Base-by-base conservation (phyloP, 768 basidiomycete species). In the Amanita polypyramis region DNA sequence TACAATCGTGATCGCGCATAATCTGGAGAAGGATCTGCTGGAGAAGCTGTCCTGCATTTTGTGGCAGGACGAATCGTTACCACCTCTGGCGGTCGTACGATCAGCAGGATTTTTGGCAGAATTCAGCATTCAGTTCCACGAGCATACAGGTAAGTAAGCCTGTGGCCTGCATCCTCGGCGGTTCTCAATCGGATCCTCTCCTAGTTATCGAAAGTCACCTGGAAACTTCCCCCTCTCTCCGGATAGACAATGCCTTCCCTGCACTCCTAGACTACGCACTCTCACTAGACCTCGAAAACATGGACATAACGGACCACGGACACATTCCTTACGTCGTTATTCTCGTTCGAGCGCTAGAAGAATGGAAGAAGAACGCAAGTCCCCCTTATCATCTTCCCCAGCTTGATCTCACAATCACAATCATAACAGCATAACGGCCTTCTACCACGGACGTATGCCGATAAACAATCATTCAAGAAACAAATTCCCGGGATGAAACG, bases 301-400 rank as follows among this genome's bases (percentile, higher is more conserved):
- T 97, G 78, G 93, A 98, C 60, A 77, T 81, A 17, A 93, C 87
- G 10, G 86, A 92, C 45, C 92, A 96, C 58, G 77, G 76, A 0
- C 95, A 99, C 61, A 69, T 98, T 29, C 94, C 96, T 0, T 96
- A 88, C 56, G 82, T 95, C 41, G 69, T 91, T 49, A 84, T 98
- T 50, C 79, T 98, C 33, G 83, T 97, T 33, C 82, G 82, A 14
- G 82, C 77, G 1, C 62, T 93, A 5, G 82, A 90, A 49, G 75
- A 84, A 25, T 98, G 93, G 92, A 90, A 85, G 64, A 72, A 70
- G 52, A 58, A 70, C 25, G 91, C 89, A 56, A 55, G 82, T n/a
- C 6, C 25, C 62, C 32, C 2, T 15, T 38, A 27, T 4, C 19
- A 15, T 30, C 10, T 10, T 4, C 27, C 21, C 35, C 19, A 8